Base-by-base conservation (phyloP, 2,329 filamentous ascomycete genomes). In the Scedosporium dehoogii region DNA sequence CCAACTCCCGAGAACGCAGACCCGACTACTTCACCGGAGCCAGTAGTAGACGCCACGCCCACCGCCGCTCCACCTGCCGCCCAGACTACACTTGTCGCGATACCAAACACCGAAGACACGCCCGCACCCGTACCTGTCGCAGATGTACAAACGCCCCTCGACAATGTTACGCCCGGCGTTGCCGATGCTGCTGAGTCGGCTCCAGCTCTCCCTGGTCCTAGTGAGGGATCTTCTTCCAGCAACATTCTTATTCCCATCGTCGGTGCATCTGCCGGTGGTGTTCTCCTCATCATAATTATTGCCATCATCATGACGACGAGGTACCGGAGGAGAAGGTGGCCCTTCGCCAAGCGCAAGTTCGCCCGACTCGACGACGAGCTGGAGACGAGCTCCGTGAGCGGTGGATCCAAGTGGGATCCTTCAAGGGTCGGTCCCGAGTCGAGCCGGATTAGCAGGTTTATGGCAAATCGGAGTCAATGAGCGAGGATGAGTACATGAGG, bases 311-410 rank as follows among this genome's bases (percentile, higher is more conserved):
- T 66, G 41, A 60, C 59, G 9, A 64, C 62, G 42, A 41, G 65
- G 27, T 66, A 66, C 59, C 56, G 65, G 27, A 60, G 65, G 51
- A 56, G 58, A n/a, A 55, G 61, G 55, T 66, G 65, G 65, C 65
- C 65, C 7, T 66, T 66, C 25, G 56, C 59, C 2, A 60, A 58
- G 46, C 58, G 41, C 29, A 62, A 62, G 44, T 55, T 62, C 23
- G 64, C 60, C 29, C 63, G 61, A 51, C 33, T 27, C 18, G 62
- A 63, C n/a, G 58, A 63, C 1, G 63, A 66, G 33, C n/a, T 61
- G 4, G 64, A 66, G 57, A 56, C 29, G 33, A 33, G 18, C 14
- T 18, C 23, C 38, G 7, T 23, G 5, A 42, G n/a, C 5, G 18
- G 12, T 18, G 55, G 55, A 18, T 42, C 23, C 12, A 62, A 62